These are phyloP conservation scores for Drechslerella stenobrocha DNA, from an alignment of 2,329 filamentous ascomycete species.

Conservation along the genomic window DNA sequence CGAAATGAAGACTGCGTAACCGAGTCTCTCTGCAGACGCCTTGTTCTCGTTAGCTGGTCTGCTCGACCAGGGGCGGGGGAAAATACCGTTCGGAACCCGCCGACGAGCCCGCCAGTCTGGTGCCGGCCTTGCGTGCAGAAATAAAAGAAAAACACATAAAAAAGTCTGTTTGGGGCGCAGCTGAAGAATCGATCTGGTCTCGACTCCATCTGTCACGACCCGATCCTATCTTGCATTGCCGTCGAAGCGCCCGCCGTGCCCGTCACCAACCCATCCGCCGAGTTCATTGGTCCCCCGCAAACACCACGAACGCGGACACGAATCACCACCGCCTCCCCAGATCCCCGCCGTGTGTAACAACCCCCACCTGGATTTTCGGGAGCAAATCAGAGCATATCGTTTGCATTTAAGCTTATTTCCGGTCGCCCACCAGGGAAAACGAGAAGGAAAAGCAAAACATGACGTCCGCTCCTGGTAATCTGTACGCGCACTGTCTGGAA, in stretches of 20 bases:
- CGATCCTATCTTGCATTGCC: neutral
- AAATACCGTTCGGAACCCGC: neutral
- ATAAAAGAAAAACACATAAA: neutral
- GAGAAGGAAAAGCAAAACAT: constrained; percentile 20
- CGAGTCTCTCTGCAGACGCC: neutral
- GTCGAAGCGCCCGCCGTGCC: neutral
- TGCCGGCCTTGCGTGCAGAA: neutral
- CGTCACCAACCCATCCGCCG: no score
- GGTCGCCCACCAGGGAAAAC: constrained; percentile 12
- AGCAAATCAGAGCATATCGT: constrained; percentile 24
- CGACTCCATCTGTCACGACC: neutral
- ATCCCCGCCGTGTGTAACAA: constrained; percentile 15
- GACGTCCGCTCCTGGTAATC: constrained; percentile 47
- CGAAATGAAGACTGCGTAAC: neutral
- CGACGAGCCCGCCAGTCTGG: constrained; percentile 3
- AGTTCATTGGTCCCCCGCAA: no score
- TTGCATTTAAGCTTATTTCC: constrained; percentile 44
- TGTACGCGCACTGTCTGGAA: constrained; percentile 59
- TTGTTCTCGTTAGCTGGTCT: no score
- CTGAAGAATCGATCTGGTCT: neutral
- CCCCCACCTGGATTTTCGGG: constrained; percentile 1
- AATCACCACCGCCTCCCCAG: neutral
- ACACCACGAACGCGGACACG: no score
- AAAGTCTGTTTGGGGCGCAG: neutral
- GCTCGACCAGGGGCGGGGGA: neutral